Evolutionary conservation across 495 filamentous ascomycete genomes (phyloP).

Genomic region (Talaromyces stipitatus): DNA sequence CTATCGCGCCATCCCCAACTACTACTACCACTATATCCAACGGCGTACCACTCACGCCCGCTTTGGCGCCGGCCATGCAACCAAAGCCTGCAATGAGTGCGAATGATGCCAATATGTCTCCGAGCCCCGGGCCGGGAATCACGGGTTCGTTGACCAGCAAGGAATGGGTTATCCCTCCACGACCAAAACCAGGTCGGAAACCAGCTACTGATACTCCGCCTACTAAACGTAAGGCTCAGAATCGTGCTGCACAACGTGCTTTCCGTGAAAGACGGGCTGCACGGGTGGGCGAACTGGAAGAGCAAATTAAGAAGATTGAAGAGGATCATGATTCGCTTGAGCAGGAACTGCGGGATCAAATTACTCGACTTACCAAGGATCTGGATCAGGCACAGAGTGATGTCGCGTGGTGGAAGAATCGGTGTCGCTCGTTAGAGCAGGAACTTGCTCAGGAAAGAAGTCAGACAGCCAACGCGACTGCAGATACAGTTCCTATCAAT

Average conservation of each 20-base stretch:
- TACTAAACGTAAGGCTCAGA: slow-evolving; percentile 88
- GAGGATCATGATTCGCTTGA: slow-evolving; percentile 41
- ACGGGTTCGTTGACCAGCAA: slow-evolving; percentile 55
- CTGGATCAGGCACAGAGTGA: slow-evolving; percentile 43
- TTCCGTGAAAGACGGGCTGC: slow-evolving; percentile 84
- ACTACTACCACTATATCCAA: slow-evolving; percentile 18
- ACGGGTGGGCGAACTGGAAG: slow-evolving; percentile 78
- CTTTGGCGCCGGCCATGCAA: slow-evolving; percentile 27
- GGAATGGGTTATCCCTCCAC: slow-evolving; percentile 83
- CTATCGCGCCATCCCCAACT: slow-evolving; percentile 11
- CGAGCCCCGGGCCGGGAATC: slow-evolving; percentile 35
- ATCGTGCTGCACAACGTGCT: slow-evolving; percentile 83
- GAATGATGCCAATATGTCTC: slow-evolving; percentile 16
- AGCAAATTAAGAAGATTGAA: slow-evolving; percentile 64
- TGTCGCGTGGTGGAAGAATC: slow-evolving; percentile 38
- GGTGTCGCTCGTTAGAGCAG: slow-evolving; percentile 41
- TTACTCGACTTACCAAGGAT: slow-evolving; percentile 42
- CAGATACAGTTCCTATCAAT: slow-evolving; percentile 24
- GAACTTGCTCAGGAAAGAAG: slow-evolving; percentile 36
- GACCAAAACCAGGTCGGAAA: slow-evolving; percentile 89
- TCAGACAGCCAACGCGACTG: slow-evolving; percentile 26
- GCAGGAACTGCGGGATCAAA: slow-evolving; percentile 35
- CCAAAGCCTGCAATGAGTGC: slow-evolving; percentile 26
- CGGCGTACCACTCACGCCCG: slow-evolving; percentile 25
- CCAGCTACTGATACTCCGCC: slow-evolving; percentile 86